A percentile compares a stretch with the other conserved stretches of the same genome.
Evolutionary conservation across 139 green algal species (phyloP).

Genomic region (Pleodorina starrii): DNA sequence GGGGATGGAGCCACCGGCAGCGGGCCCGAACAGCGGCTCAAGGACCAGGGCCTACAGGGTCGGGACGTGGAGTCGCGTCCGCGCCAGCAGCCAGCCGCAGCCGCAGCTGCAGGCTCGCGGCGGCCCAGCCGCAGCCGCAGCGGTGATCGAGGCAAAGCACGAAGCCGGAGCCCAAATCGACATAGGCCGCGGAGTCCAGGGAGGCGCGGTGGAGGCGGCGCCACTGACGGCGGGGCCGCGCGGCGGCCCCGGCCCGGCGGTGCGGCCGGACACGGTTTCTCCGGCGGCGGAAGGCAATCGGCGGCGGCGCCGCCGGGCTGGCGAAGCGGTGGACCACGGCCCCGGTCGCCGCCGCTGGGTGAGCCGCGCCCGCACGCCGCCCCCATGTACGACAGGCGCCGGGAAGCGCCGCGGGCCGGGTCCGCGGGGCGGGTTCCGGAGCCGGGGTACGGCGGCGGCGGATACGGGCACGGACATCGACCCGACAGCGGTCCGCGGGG

Average conservation of each 20-base stretch:
- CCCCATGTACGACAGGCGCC: not conserved
- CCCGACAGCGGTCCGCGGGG: not conserved
- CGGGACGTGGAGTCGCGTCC: too few relatives aligned
- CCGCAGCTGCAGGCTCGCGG: too few relatives aligned
- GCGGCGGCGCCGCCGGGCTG: not conserved
- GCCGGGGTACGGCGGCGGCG: not conserved
- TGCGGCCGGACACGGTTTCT: not conserved
- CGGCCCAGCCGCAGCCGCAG: not conserved
- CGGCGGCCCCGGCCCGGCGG: too few relatives aligned
- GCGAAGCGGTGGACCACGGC: not conserved
- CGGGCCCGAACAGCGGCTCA: too few relatives aligned
- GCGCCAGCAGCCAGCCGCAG: too few relatives aligned
- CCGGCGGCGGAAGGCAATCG: not conserved
- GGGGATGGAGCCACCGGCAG: too few relatives aligned
- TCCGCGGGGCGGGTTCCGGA: not conserved
- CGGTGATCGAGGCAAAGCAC: not conserved
- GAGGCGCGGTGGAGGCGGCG: too few relatives aligned
- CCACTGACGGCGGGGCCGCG: too few relatives aligned
- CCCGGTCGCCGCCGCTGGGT: too few relatives aligned
- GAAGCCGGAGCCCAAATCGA: not conserved
- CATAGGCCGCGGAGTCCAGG: too few relatives aligned
- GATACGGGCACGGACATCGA: not conserved
- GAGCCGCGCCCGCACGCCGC: too few relatives aligned
- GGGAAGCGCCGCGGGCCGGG: not conserved
- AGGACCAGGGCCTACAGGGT: too few relatives aligned